Percentiles rank a stretch among this genome's conserved stretches.
Evolutionary conservation across 1,139 yeast genomes (phyloP).

Genomic region (Saccharomycopsis hybrid): DNA sequence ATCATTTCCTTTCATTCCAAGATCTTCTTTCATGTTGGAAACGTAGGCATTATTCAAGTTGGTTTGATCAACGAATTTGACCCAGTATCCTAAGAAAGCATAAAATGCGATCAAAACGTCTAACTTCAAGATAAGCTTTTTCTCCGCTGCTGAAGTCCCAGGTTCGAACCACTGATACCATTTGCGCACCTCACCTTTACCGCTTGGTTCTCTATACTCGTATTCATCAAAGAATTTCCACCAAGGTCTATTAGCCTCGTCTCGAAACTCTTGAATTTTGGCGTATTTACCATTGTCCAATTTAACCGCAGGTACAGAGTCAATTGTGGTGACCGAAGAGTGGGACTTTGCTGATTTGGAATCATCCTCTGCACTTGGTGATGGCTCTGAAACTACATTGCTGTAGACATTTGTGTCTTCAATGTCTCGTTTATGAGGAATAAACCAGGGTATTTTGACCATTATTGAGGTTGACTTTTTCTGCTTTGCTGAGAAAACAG

Average conservation of each 20-base stretch:
- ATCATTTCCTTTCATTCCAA: slow-evolving; percentile 53
- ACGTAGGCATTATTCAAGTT: slow-evolving; percentile 61
- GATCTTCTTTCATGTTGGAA: slow-evolving; percentile 50
- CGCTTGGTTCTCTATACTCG: slow-evolving; percentile 44
- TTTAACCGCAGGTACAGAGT: neutral
- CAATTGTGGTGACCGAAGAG: neutral
- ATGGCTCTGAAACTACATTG: slow-evolving; percentile 73
- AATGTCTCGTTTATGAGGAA: slow-evolving; percentile 10
- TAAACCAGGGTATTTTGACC: slow-evolving; percentile 3
- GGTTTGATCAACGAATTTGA: slow-evolving; percentile 58
- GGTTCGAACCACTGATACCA: slow-evolving; percentile 66
- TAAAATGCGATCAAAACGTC: slow-evolving; percentile 56
- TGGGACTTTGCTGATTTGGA: neutral
- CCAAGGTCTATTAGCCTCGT: slow-evolving; percentile 58
- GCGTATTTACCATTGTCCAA: slow-evolving; percentile 6
- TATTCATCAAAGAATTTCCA: slow-evolving; percentile 57
- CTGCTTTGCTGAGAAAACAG: no score
- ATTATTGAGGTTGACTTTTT: no score
- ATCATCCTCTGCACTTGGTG: neutral
- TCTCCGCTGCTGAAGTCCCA: slow-evolving; percentile 43
- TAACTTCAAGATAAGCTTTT: slow-evolving; percentile 48
- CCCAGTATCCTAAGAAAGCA: slow-evolving; percentile 62
- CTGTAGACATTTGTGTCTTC: slow-evolving; percentile 86
- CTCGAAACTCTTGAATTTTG: slow-evolving; percentile 40
- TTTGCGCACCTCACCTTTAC: slow-evolving; percentile 35